Base-by-base conservation (phyloP, 768 basidiomycete genomes). In the Lactarius psammicola region DNA sequence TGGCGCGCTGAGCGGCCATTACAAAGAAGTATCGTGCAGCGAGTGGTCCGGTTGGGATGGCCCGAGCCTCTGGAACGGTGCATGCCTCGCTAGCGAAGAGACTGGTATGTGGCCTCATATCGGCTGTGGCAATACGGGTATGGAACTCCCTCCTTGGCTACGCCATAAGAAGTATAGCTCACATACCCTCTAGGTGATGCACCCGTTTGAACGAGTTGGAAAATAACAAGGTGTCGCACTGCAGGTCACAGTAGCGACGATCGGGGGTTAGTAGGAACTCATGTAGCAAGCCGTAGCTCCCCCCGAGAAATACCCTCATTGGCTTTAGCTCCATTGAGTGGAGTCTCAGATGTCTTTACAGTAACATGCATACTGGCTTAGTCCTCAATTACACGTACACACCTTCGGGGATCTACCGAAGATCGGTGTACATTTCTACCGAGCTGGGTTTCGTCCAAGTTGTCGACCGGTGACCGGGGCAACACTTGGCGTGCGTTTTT, bases 11-110 rank as follows among this genome's bases (percentile, higher is more conserved):
- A 78, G 79, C 10, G 85, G 84, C 15, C 77, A 78, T 2, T 87
- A 79, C 73, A 76, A 75, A 5, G 85, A 87, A 71, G 85, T 86
- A 20, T 79, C 81, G 26, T 87, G 85, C 71, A 80, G 79, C 69
- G 75, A 82, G 67, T 86, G 86, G 86, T 76, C 78, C 8, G 86
- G 85, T n/a, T 78, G 78, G 18, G 81, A 85, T 62, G 82, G 82
- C 13, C 70, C 76, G 34, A 30, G 75, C n/a, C 74, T 81, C 15
- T 87, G 74, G 72, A 80, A 74, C 53, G 84, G 84, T 0, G 77
- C 84, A 11, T 86, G 86, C 71, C 74, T 87, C 26, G 74, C 70
- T 5, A 82, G 82, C 6, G 81, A 84, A 71, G 78, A 69, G 0
- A 82, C 84, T 20, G 74, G 71, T 0, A 74, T 79, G 68, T 87